phyloP scores from a whole-genome alignment of 1,284 basidiomycete species.

The Cryptococcus depauperatus region DNA sequence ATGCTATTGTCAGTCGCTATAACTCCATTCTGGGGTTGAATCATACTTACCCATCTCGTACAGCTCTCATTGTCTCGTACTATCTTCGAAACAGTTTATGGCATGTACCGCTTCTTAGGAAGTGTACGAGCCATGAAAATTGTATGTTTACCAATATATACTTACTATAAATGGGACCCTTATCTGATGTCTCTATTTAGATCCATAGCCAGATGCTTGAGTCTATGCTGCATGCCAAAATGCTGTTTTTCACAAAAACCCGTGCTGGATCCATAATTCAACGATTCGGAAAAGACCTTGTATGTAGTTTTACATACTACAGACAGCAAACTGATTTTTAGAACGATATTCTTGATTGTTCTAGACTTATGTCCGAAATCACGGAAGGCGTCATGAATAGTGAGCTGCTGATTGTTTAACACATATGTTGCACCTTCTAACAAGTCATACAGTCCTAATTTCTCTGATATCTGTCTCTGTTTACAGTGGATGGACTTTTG shows the following conservation, averaged over 20 bases:
- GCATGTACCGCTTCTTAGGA: conserved; percentile 17
- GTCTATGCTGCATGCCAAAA: conserved; percentile 22
- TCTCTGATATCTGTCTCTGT: conserved; percentile 17
- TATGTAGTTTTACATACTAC: conserved; percentile 6
- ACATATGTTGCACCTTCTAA: too few species aligned
- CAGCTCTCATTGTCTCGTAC: conserved; percentile 11
- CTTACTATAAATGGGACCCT: neutral
- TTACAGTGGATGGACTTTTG: conserved; percentile 23
- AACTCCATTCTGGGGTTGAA: neutral
- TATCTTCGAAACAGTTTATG: conserved; percentile 8
- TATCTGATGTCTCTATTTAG: conserved; percentile 5
- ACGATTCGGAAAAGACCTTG: conserved; percentile 28
- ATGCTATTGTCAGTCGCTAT: conserved; percentile 15
- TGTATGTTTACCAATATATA: conserved; percentile 9
- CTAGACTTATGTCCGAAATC: conserved; percentile 13
- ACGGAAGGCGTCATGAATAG: conserved; percentile 6
- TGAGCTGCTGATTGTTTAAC: too few species aligned
- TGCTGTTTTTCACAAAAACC: conserved; percentile 30
- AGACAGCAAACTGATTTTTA: neutral
- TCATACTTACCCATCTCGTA: neutral
- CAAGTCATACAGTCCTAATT: conserved; percentile 15
- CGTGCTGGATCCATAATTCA: conserved; percentile 31
- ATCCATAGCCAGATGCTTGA: conserved; percentile 27
- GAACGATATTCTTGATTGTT: conserved; percentile 17
- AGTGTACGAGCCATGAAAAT: conserved; percentile 16